These are phyloP conservation scores for Capronia americana DNA, from an alignment of 2,329 filamentous ascomycete species.

Conservation along the genomic window DNA sequence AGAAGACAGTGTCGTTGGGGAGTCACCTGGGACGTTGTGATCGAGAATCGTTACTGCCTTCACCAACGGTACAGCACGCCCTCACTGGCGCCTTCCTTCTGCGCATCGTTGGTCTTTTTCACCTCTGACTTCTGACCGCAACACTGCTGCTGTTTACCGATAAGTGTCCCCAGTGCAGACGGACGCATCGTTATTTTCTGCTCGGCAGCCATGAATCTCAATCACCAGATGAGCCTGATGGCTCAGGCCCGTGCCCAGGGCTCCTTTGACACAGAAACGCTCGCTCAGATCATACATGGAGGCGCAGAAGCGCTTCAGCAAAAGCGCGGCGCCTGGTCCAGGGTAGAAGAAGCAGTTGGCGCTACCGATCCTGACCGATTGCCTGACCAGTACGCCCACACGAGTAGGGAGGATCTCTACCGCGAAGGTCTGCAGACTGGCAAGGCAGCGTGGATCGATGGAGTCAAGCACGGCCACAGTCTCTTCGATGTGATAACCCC, in stretches of 20 bases:
- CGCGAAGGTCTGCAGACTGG: slow-evolving; percentile 5
- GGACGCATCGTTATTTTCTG: neutral
- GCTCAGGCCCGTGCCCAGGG: neutral
- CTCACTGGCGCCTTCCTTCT: neutral
- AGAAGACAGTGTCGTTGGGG: neutral
- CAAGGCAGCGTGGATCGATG: slow-evolving; percentile 4
- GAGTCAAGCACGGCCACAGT: slow-evolving; percentile 1
- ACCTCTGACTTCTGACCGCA: neutral
- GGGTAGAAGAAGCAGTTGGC: slow-evolving; percentile 6
- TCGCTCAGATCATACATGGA: slow-evolving; percentile 6
- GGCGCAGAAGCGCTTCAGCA: neutral
- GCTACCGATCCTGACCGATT: slow-evolving; percentile 2
- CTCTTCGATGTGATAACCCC: slow-evolving; percentile 9
- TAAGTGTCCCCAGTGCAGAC: neutral
- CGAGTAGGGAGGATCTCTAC: slow-evolving; percentile 4
- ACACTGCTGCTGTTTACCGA: neutral
- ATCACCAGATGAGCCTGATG: slow-evolving; percentile 5
- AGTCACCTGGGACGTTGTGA: neutral
- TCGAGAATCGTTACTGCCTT: neutral
- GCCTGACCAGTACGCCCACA: slow-evolving; percentile 4
- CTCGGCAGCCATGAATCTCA: neutral
- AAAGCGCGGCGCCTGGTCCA: neutral
- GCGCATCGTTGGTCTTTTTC: neutral
- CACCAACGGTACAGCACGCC: neutral
- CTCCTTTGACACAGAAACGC: slow-evolving; percentile 5